Conservation (phyloP, 2,329 filamentous ascomycete genomes). For the Cercospora brassicicola region DNA sequence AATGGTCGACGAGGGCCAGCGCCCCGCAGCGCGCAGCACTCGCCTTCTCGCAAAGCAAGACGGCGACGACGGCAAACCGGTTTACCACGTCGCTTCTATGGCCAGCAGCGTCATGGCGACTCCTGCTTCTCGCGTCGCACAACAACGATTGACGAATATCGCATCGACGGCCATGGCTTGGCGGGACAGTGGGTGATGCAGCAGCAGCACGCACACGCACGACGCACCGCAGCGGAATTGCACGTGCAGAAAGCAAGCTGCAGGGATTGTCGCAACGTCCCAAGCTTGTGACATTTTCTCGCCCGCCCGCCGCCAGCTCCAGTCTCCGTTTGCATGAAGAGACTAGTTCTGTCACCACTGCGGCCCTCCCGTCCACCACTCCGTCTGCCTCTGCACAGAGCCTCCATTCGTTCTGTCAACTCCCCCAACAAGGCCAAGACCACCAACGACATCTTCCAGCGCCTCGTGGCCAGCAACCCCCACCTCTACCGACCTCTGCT, state of each 20-base stretch:
- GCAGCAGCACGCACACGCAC: background rate
- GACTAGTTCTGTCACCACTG: background rate
- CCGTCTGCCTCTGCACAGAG: constrained; percentile 3
- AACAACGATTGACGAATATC: background rate
- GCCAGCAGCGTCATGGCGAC: background rate
- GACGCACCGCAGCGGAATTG: background rate
- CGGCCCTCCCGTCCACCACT: background rate
- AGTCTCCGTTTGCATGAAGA: constrained; percentile 12
- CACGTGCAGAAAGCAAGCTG: background rate
- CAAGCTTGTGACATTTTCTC: constrained; percentile 2
- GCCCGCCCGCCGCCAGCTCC: background rate
- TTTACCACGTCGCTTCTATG: background rate
- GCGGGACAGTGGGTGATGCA: background rate
- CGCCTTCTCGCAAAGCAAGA: background rate
- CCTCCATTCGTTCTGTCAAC: background rate
- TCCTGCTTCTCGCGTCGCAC: background rate
- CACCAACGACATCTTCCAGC: constrained; percentile 15
- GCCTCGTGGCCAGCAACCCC: constrained; percentile 19
- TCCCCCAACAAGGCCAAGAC: constrained; percentile 14
- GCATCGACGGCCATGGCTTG: background rate
- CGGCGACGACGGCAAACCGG: background rate
- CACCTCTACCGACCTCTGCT: constrained; percentile 20
- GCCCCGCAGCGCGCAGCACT: background rate
- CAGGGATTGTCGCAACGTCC: background rate
- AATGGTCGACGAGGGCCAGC: background rate